These are phyloP conservation scores for Filosporella fistucella DNA, from an alignment of 495 filamentous ascomycete species.

Conservation along the genomic window DNA sequence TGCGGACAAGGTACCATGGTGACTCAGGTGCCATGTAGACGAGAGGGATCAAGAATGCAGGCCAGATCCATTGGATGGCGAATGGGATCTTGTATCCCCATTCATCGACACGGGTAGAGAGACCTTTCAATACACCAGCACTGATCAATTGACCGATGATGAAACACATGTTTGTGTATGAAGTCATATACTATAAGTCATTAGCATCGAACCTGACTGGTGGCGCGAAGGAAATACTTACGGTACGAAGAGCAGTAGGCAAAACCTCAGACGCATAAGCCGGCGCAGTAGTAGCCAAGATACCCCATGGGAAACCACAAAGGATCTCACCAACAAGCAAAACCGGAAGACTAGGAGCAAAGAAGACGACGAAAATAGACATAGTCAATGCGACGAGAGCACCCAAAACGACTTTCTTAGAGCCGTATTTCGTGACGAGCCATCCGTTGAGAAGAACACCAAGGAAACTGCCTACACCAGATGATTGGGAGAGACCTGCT, in stretches of 20 bases:
- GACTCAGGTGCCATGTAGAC: conserved; percentile 60
- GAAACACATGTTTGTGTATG: conserved; percentile 34
- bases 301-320: conserved; percentile 69
- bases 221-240: no score
- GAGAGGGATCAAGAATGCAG: conserved; percentile 45
- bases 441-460: conserved; percentile 43
- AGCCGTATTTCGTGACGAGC: conserved; percentile 37
- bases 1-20: conserved; percentile 67
- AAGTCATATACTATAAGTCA: conserved; percentile 18
- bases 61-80: conserved; percentile 62
- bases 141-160: conserved; percentile 58
- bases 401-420: conserved; percentile 22
- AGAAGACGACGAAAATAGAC: conserved; percentile 52
- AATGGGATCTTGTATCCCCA: conserved; percentile 16
- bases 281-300: conserved; percentile 48
- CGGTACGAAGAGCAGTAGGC: conserved; percentile 13
- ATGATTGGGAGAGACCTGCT: conserved; percentile 10
- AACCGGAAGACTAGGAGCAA: conserved; percentile 53
- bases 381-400: not conserved
- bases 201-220: no score
- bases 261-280: conserved; percentile 35
- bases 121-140: conserved; percentile 48
- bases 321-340: conserved; percentile 65
- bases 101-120: not conserved
- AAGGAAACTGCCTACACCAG: conserved; percentile 25